A percentile compares a stretch with the other conserved stretches of the same genome.
Evolutionary conservation across 140 eudicot genomes (phyloP).

Genomic region (Bidens hawaiensis): DNA sequence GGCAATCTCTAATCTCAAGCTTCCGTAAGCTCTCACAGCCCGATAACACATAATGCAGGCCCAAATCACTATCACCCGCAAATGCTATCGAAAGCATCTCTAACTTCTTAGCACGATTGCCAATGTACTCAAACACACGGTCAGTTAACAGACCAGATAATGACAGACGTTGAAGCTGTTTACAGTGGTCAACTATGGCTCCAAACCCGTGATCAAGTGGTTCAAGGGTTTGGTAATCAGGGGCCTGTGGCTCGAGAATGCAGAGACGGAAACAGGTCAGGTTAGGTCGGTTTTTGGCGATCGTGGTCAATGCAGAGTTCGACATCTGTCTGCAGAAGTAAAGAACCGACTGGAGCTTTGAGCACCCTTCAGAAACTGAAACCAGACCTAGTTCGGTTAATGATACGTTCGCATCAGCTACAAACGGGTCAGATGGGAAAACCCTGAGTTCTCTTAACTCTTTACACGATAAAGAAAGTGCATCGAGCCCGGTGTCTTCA

Average conservation of each 20-base stretch:
- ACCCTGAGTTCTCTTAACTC: conserved; percentile 81
- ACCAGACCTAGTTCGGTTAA: conserved; percentile 90
- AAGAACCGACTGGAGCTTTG: conserved; percentile 71
- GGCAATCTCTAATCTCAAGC: conserved; percentile 48
- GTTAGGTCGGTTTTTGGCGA: conserved; percentile 56
- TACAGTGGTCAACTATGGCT: conserved; percentile 43
- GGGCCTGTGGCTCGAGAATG: conserved; percentile 37
- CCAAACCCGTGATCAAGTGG: conserved; percentile 51
- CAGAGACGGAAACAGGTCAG: conserved; percentile 43
- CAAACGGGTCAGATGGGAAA: conserved; percentile 75
- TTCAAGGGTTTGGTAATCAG: conserved; percentile 35
- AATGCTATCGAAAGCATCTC: conserved; percentile 55
- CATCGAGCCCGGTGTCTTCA: conserved; percentile 57
- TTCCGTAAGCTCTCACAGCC: conserved; percentile 45
- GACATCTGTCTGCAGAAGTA: conserved; percentile 93
- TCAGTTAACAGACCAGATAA: conserved; percentile 46
- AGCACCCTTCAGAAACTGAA: conserved; percentile 66
- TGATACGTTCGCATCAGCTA: conserved; percentile 43
- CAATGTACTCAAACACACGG: conserved; percentile 42
- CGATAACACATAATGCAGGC: conserved; percentile 33
- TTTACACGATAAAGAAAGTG: conserved; percentile 65
- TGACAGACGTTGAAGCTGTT: conserved; percentile 32
- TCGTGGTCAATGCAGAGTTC: conserved; percentile 70
- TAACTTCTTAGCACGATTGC: conserved; percentile 30
- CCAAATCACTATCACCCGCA: conserved; percentile 53